Conservation (phyloP, 805 yeast genomes). For the Kodamaea jinghongensis region DNA sequence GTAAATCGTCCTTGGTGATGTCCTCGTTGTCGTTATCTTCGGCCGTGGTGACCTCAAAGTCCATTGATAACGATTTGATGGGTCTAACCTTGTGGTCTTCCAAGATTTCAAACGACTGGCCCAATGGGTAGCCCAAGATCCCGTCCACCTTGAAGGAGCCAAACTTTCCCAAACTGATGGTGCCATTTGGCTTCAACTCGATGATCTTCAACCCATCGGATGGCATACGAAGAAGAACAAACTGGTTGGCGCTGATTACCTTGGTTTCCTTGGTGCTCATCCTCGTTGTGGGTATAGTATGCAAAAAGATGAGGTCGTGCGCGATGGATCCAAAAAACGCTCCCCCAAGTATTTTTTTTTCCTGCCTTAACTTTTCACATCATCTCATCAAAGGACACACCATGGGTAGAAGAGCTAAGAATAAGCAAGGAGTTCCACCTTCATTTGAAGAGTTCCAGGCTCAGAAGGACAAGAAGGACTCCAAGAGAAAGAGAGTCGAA, state of each 20-base stretch:
- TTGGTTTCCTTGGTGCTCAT: conserved; percentile 8
- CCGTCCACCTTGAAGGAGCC: conserved; percentile 78
- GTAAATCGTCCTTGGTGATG: conserved; percentile 37
- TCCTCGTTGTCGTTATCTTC: conserved; percentile 23
- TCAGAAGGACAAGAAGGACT: conserved; percentile 22
- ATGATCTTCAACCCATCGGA: conserved; percentile 75
- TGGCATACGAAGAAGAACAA: conserved; percentile 72
- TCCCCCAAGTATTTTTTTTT: conserved; percentile 1
- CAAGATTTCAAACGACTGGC: conserved; percentile 82
- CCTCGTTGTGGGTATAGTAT: neutral
- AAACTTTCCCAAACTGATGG: conserved; percentile 82
- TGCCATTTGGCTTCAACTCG: conserved; percentile 57
- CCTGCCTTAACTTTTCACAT: conserved; percentile 9
- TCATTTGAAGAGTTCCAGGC: conserved; percentile 74
- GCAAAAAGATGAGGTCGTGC: conserved; percentile 13
- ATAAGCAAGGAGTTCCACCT: conserved; percentile 93
- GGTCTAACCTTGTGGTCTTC: conserved; percentile 54
- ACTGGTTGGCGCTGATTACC: conserved; percentile 46
- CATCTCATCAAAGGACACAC: conserved; percentile 6
- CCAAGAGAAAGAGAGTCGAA: conserved; percentile 12
- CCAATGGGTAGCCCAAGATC: conserved; percentile 78
- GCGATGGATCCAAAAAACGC: conserved; percentile 1
- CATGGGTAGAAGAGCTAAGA: conserved; percentile 93
- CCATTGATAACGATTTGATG: conserved; percentile 36
- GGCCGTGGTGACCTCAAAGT: conserved; percentile 21